Base-by-base conservation (phyloP, 805 yeast genomes). In the Teunomyces atbi region DNA sequence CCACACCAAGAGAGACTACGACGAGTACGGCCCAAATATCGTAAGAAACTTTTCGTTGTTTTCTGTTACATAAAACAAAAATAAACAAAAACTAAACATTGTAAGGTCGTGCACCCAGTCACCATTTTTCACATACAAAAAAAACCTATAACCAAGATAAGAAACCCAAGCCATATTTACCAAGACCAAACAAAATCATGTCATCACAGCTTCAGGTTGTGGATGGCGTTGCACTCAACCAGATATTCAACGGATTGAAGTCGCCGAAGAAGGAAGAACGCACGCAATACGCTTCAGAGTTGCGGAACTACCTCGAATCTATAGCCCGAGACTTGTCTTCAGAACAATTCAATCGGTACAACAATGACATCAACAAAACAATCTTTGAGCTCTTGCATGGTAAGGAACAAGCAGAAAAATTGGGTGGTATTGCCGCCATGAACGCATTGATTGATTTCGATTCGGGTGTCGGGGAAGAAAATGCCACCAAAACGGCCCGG, bases 1-100 rank as follows among this genome's bases (percentile, higher is more conserved):
- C 67, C 94, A 94, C 73, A 92, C 99, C 19, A 94, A 94, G 74
- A 84, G 86, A 62, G 99, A 94, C 63, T 94, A 94, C 68, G 99
- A 94, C 62, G 99, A 94, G 72, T 85, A 85, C 61, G 99, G 99
- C 28, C 99, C 99, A 47, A 88, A 87, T 60, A 94, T 94, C 60
- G 99, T 95, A 39, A 84, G 99, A 74, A 91, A 92, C 79, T 94
- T 94, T 66, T 89, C 97, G 42, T 76, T 94, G 53, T 92, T 94
- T 76, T 85, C 89, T 62, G 95, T 90, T 60, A 95, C 95, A 71
- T 86, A 71, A 61, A 16, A 20, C 10, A 28, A 13, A 39, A 13
- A 13, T 6, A 6, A 27, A 18, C 15, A 28, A 15, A 10, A 19
- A 41, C n/a, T 21, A 32, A 32, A 20, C 23, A 36, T 18, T 29